Evolutionary conservation across 257 asterid species (phyloP), one percentile per base, ranked within the genome.

Genomic region (Galeopsis tetrahit): DNA sequence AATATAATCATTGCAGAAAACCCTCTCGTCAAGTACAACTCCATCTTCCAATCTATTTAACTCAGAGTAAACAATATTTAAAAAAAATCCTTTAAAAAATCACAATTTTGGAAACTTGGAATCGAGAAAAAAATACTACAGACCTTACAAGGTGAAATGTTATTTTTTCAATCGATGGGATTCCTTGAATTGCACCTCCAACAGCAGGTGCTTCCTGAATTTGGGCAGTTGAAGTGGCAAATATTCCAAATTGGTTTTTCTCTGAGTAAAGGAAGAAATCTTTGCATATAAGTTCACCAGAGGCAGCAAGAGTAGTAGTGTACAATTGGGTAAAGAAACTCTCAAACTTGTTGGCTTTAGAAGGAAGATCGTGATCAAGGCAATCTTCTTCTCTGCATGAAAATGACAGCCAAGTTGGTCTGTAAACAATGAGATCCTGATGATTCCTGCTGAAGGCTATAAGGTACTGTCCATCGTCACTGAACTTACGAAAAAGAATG

Each of bases 131-230:
- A 14, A 28, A 10, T 2, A 4, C 21, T 63, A 71, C 88, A 75
- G 82, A 95, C 99, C 98, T 95, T 80, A 95, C 87, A 63, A 95
- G 91, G 85, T 95, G 94, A 79, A 95, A 90, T 63, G 96, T 90
- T 75, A 92, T 95, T 79, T 86, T 95, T 64, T 92, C 97, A 63
- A 95, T 88, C 2, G 91, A 89, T 11, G 97, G 97, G 68, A 95
- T 89, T 64, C 99, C 99, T 68, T 71, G 94, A 81, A 92, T 79
- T 38, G 97, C 99, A 51, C 98, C 99, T 34, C 90, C 92, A 74
- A 82, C 87, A 36, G 96, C 87, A 67, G 99, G 96, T 53, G 91
- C 92, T 78, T 87, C 97, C 28, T 87, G 97, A 79, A 86, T 82
- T 71, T 83, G 96, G 33, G 96, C 88, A 73, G 98, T 85, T 72